These are phyloP conservation scores for Colletotrichum destructivum DNA, from an alignment of 2,329 filamentous ascomycete species.

Conservation along the genomic window DNA sequence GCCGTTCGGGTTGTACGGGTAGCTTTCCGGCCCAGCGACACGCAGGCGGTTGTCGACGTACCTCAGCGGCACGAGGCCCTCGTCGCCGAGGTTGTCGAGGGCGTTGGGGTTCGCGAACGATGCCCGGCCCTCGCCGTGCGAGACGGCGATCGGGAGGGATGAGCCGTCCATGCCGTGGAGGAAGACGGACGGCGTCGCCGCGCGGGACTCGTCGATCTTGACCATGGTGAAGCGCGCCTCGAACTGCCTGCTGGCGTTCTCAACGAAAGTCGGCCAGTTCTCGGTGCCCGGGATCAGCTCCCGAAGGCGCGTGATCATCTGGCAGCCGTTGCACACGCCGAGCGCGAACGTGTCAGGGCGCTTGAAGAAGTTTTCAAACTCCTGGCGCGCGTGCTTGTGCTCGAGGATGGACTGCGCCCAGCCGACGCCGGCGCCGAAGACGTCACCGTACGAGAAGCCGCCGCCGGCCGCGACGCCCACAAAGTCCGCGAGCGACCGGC, in stretches of 20 bases:
- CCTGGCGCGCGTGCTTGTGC: constrained; percentile 80
- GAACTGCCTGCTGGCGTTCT: constrained; percentile 90
- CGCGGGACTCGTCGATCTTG: constrained; percentile 69
- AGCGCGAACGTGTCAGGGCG: constrained; percentile 92
- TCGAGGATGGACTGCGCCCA: constrained; percentile 96
- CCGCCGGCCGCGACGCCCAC: constrained; percentile 94
- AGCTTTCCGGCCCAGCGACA: constrained; percentile 81
- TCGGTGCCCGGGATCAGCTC: constrained; percentile 88
- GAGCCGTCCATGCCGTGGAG: constrained; percentile 89
- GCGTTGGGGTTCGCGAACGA: constrained; percentile 72
- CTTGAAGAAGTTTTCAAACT: constrained; percentile 89
- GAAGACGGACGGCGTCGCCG: constrained; percentile 80
- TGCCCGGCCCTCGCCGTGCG: constrained; percentile 92
- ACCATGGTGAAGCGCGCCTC: constrained; percentile 92
- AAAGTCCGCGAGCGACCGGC: constrained; percentile 85
- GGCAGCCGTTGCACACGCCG: constrained; percentile 97
- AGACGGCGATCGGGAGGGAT: constrained; percentile 86
- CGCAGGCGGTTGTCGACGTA: constrained; percentile 85
- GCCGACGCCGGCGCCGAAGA: constrained; percentile 91
- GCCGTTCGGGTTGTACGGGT: constrained; percentile 92
- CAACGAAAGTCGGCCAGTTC: constrained; percentile 88
- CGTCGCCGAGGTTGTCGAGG: constrained; percentile 69
- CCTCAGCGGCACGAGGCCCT: constrained; percentile 81
- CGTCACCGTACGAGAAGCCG: constrained; percentile 94
- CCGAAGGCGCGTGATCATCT: constrained; percentile 87